phyloP scores from a whole-genome alignment of 2,329 filamentous ascomycete genomes.

The Didymella sp. region DNA sequence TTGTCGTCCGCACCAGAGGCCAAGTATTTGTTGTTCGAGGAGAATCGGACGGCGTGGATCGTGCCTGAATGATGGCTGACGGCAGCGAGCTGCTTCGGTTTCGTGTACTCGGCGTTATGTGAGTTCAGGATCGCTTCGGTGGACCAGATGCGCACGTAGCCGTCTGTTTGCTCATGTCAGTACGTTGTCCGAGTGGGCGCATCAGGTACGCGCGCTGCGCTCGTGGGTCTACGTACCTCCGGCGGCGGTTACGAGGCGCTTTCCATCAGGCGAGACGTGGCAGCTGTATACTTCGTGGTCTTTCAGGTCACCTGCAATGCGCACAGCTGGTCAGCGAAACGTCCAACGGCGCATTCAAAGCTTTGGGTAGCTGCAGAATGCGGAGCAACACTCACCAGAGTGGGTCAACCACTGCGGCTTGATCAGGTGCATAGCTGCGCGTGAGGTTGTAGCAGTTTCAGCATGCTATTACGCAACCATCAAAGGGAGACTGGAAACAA shows the following conservation, averaged over 20 bases:
- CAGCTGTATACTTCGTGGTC: constrained; percentile 99
- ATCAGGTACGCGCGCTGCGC: constrained; percentile 27
- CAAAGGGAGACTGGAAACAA: constrained; percentile 5
- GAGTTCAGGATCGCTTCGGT: constrained; percentile 91
- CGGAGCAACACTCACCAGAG: constrained; percentile 67
- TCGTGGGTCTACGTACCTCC: constrained; percentile 69
- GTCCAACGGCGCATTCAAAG: neutral
- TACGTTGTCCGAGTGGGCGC: constrained; percentile 21
- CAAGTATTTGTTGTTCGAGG: constrained; percentile 90
- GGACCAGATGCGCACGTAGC: constrained; percentile 97
- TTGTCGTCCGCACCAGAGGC: constrained; percentile 98
- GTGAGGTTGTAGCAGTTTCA: constrained; percentile 19
- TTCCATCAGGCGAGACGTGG: constrained; percentile 93
- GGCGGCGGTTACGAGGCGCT: constrained; percentile 88
- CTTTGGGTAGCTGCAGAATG: constrained; percentile 17
- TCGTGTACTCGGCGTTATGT: constrained; percentile 71
- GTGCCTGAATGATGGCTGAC: constrained; percentile 99
- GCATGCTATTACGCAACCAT: constrained; percentile 42
- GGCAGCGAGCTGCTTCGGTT: constrained; percentile 91
- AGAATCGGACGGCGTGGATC: constrained; percentile 96
- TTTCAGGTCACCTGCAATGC: constrained; percentile 80
- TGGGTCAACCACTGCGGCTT: constrained; percentile 97
- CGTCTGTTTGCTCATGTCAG: constrained; percentile 65
- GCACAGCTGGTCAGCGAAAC: constrained; percentile 25
- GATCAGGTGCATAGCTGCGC: constrained; percentile 67